Percentiles rank a stretch among this genome's conserved stretches.
phyloP scores from a whole-genome alignment of 257 asterid species.

The Datura wrightii region DNA sequence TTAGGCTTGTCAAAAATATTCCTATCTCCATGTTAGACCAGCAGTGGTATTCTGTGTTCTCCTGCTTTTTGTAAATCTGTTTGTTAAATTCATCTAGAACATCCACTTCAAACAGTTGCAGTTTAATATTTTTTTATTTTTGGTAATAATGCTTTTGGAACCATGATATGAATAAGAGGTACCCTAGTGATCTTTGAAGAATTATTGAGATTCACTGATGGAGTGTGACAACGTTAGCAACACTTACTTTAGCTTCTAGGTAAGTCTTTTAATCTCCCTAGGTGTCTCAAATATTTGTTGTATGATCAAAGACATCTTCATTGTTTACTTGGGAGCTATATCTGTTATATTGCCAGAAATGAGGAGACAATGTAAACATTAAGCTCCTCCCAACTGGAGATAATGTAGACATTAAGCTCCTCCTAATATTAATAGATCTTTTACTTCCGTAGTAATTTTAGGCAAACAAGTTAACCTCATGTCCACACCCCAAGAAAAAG shows the following conservation, averaged over 20 bases:
- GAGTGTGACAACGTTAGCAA: neutral
- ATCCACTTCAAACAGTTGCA: neutral
- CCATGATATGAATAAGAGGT: neutral
- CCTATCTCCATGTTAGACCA: neutral
- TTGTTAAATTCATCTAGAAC: neutral
- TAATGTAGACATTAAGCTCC: neutral
- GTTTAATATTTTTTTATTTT: neutral
- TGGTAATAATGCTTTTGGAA: conserved; percentile 20
- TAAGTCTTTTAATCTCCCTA: neutral
- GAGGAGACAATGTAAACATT: neutral
- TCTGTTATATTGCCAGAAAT: neutral
- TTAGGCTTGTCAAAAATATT: neutral
- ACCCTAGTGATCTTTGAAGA: neutral
- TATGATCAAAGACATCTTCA: neutral
- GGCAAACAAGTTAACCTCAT: neutral
- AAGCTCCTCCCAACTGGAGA: no score
- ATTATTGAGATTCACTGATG: neutral
- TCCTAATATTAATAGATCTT: neutral
- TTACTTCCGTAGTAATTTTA: conserved; percentile 1
- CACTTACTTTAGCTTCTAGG: neutral
- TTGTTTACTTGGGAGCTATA: neutral
- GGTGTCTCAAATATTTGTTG: neutral
- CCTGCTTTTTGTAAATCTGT: neutral
- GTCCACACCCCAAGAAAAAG: neutral
- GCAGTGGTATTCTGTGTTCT: neutral